phyloP scores from a whole-genome alignment of 2,329 filamentous ascomycete genomes.

The Tolypocladium endophyticum region DNA sequence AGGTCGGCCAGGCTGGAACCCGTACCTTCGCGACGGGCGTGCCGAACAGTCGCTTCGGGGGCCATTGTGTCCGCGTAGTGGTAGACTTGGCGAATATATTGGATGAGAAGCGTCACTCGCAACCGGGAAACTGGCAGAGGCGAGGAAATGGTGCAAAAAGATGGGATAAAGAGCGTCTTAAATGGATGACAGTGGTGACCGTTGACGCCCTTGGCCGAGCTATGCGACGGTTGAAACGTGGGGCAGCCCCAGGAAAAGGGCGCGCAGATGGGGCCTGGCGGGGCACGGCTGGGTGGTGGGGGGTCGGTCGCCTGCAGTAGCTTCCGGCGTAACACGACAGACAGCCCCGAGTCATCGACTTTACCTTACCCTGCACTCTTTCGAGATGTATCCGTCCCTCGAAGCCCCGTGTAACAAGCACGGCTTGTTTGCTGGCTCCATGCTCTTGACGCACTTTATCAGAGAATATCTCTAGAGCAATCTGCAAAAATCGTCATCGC shows the following conservation, averaged over 20 bases:
- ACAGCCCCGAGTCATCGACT: too few relatives aligned
- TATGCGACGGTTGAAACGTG: neutral
- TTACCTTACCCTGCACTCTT: neutral
- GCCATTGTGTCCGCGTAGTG: neutral
- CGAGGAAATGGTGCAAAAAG: neutral
- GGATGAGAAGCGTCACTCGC: neutral
- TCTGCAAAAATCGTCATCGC: too few relatives aligned
- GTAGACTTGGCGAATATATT: too few relatives aligned
- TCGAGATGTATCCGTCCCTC: too few relatives aligned
- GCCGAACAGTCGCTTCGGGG: constrained; percentile 13
- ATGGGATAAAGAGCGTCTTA: neutral
- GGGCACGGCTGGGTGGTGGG: neutral
- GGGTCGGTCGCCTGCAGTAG: too few relatives aligned
- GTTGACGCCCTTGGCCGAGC: neutral
- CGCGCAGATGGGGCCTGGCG: neutral
- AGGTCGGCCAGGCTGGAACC: neutral
- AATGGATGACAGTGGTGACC: neutral
- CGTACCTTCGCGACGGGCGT: constrained; percentile 50
- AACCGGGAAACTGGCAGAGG: neutral
- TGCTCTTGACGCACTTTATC: too few relatives aligned
- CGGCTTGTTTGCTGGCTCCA: too few relatives aligned
- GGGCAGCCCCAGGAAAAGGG: neutral
- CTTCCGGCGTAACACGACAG: too few relatives aligned
- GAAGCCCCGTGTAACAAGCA: too few relatives aligned
- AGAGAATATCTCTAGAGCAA: too few relatives aligned